Evolutionary conservation across 2,329 filamentous ascomycete genomes (phyloP), one percentile per base, ranked within the genome.

Genomic region (Diaporthe aspalathi): DNA sequence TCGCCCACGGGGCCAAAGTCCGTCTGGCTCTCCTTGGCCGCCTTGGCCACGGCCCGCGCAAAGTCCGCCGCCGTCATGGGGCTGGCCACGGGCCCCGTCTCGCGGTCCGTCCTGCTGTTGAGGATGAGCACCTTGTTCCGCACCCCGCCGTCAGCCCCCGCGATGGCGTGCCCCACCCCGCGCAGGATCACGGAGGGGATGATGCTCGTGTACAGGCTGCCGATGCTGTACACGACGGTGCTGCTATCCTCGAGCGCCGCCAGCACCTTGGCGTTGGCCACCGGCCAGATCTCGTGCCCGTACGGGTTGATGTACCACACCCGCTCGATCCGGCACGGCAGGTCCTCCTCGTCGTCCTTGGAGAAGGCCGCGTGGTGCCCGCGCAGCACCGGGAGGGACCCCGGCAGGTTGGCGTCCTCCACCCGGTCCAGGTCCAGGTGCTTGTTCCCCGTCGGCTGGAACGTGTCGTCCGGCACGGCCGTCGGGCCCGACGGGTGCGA

Each of bases 271-370:
- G 94, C 91, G 77, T 97, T 98, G 2, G 94, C 93, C 0, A 91
- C 88, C 0, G 95, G 93, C 22, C 91, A 90, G 75, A 98, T 98
- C 81, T 98, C 95, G 79, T 98, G 94, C n/a, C 95, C 95, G 80
- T 98, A 98, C 0, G 95, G 95, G 78, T 98, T 98, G 83, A 98
- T 98, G 83, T 98, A 98, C 94, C 94, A 98, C 40, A 98, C 87
- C 2, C 95, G 85, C 68, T 91, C 86, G 75, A 98, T 97, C 35
- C 93, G 88, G 0, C 92, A 87, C 0, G 93, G 88, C 1, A 98
- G 85, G 68, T 95, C 93, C 73, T 93, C 90, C 74, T 94, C 91
- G 49, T 89, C 85, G 77, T 85, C 81, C 82, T 98, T 98, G 77
- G 88, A 92, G 79, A 97, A 97, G 5, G 98, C 35, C 35, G 35